phyloP scores from a whole-genome alignment of 163 green algal genomes.

The Chloromonas sp. region DNA sequence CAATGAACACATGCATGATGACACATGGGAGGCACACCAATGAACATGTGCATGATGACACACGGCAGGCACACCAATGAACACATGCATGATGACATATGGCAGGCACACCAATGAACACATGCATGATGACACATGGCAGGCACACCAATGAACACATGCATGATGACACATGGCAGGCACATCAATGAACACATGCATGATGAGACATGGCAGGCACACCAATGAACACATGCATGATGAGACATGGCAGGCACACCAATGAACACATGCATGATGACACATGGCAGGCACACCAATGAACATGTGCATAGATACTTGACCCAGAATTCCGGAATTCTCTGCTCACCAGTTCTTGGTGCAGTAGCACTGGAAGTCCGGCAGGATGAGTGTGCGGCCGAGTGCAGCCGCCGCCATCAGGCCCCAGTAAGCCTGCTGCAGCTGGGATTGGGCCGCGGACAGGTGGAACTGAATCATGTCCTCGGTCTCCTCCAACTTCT shows the following conservation, averaged over 20 bases:
- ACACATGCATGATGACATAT: not conserved
- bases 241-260: no score
- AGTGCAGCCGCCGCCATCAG: slow-evolving; percentile 1
- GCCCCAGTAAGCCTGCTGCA: slow-evolving; percentile 4
- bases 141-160: not conserved
- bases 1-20: no score
- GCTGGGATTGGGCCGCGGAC: not conserved
- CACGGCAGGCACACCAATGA: not conserved
- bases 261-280: no score
- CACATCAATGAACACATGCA: no score
- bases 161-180: not conserved
- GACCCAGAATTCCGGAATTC: no score
- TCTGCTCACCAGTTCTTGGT: slow-evolving; percentile 12
- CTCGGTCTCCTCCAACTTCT: slow-evolving; percentile 12
- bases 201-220: no score
- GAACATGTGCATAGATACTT: no score
- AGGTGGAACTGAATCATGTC: slow-evolving; percentile 28
- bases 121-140: not conserved
- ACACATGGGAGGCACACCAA: no score
- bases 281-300: no score
- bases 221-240: not conserved
- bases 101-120: not conserved
- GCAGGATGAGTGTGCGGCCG: slow-evolving; percentile 4
- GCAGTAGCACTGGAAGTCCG: slow-evolving; percentile 15
- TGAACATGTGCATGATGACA: no score